Evolutionary conservation across 441 rosid genomes (phyloP).

Genomic region (Manihot esculenta): DNA sequence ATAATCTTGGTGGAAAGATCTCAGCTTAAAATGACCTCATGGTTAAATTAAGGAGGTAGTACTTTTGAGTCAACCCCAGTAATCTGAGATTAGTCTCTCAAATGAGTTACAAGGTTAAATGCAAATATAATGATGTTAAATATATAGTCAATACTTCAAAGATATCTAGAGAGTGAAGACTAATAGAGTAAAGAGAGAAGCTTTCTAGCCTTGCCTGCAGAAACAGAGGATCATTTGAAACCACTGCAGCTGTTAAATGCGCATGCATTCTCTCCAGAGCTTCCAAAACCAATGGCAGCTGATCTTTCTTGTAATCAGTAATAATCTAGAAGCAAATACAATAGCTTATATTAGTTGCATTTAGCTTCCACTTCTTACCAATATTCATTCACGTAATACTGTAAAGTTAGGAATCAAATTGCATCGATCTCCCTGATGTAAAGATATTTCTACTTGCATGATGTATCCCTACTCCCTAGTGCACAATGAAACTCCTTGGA

Average conservation of each 20-base stretch:
- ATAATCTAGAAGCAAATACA: constrained; percentile 48
- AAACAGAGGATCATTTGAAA: constrained; percentile 83
- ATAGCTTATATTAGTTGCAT: not conserved
- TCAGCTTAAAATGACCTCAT: not conserved
- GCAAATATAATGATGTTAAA: not conserved
- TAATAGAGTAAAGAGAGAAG: not conserved
- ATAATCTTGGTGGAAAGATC: not conserved
- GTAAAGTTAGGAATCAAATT: not conserved
- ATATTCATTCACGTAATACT: not conserved
- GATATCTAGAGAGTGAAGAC: not conserved
- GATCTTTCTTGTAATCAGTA: constrained; percentile 74
- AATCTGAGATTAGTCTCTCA: not conserved
- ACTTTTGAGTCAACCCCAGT: not conserved
- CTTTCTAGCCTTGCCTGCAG: constrained; percentile 54
- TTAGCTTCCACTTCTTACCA: not conserved
- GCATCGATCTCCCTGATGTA: not conserved
- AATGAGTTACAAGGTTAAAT: not conserved
- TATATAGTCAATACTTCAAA: not conserved
- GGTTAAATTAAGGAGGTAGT: no score
- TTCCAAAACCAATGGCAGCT: constrained; percentile 73
- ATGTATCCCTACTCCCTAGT: not conserved
- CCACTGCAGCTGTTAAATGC: constrained; percentile 93
- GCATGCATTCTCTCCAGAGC: constrained; percentile 94
- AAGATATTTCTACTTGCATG: not conserved
- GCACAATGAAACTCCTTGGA: not conserved